Evolutionary conservation across 805 yeast species (phyloP).

Genomic region (Candida xyloterini): DNA sequence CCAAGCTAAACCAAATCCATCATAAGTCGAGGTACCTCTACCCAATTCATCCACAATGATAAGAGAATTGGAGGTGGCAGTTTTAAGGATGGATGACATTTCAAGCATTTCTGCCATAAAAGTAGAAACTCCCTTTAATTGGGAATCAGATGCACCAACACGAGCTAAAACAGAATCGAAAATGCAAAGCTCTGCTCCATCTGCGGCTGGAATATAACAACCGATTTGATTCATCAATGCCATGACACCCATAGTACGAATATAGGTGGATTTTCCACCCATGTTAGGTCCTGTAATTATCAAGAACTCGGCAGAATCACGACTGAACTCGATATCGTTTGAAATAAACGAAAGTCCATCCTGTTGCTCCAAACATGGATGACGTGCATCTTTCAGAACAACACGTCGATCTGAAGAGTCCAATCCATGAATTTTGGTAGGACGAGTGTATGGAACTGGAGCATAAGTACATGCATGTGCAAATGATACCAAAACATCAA

Average conservation of each 20-base stretch:
- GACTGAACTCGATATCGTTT: conserved; percentile 73
- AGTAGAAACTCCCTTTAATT: conserved; percentile 93
- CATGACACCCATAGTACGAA: conserved; percentile 84
- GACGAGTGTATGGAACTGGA: conserved; percentile 76
- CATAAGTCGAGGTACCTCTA: conserved; percentile 91
- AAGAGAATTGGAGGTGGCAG: conserved; percentile 74
- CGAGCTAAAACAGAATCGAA: conserved; percentile 93
- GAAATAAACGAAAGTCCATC: conserved; percentile 89
- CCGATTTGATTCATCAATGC: conserved; percentile 88
- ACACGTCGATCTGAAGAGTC: conserved; percentile 48
- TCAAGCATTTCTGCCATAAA: conserved; percentile 97
- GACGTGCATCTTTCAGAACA: conserved; percentile 73
- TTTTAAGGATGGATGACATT: conserved; percentile 79
- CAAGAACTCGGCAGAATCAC: conserved; percentile 60
- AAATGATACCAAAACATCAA: conserved; percentile 83
- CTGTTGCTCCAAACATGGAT: conserved; percentile 91
- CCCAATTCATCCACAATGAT: conserved; percentile 94
- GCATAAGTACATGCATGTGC: conserved; percentile 84
- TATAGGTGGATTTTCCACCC: conserved; percentile 97
- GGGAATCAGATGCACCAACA: conserved; percentile 99
- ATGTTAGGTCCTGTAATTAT: conserved; percentile 95
- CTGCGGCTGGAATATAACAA: conserved; percentile 75
- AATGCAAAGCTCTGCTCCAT: conserved; percentile 71
- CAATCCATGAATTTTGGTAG: conserved; percentile 52
- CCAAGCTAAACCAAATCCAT: conserved; percentile 98